Base-by-base conservation (phyloP, 306 rosid species). In the Pterocarpus santalinus region DNA sequence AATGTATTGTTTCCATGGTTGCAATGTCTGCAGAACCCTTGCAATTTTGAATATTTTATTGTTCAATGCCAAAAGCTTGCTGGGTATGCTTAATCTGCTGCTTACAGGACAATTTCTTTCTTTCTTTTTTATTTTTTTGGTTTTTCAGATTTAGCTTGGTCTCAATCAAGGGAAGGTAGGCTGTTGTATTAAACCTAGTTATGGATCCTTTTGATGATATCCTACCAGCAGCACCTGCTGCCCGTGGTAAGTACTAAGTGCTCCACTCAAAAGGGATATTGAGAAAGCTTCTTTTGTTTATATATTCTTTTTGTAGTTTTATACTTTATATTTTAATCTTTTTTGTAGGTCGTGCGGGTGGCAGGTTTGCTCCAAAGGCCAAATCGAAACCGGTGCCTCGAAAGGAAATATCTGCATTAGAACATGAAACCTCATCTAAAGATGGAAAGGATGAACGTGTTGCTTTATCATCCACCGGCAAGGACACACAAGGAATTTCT, bases 121-220 rank as follows among this genome's bases (percentile, higher is more conserved):
- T 22, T 22, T 22, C 28, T 22, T 22, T 22, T 22, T 22, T 22
- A 22, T 22, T 22, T 38, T 38, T 4, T 55, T 65, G 46, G 72
- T 72, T 83, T 74, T 67, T 47, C 55, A 58, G 73, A 52, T 78
- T 57, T 65, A 5, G 80, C 39, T 56, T 72, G 44, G 81, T 47
- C 65, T 28, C 17, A 12, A 44, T 11, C 62, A 17, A 65, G 81
- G 83, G 63, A 52, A 7, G 28, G 6, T 63, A 4, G 52, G 80
- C 36, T 60, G 53, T 78, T 77, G 41, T 22, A 22, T 22, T 22
- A 22, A 22, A 22, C 28, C 28, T 22, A 11, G 13, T n/a, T 32
- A 92, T 94, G 98, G 95, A 92, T 46, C 78, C 69, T 65, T 88
- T 86, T 77, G 97, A 92, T 47, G 94, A 92, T 55, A 2, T 89